Evolutionary conservation across 345 rosid species (phyloP), one percentile per base, ranked within the genome.

Genomic region (Erucastrum elatum): DNA sequence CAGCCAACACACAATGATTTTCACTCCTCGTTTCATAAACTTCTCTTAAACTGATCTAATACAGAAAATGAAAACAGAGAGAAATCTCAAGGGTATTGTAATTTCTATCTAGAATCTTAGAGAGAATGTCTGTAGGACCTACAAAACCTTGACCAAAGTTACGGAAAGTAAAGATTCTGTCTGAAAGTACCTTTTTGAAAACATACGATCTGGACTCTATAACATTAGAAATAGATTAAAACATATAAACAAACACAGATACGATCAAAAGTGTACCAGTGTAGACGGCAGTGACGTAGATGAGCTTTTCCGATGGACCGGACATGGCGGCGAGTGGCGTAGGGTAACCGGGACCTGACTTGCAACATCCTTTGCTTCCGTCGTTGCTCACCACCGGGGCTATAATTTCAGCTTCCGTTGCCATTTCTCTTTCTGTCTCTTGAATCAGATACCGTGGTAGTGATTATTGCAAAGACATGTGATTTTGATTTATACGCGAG

Each of bases 261-360:
- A 27, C 7, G 26, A 61, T 13, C 17, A 37, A 37, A 37, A 7
- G 37, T 39, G 55, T 80, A 92, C 98, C 97, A 26, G 90, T 4
- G 77, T 94, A 94, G 25, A 94, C 80, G 58, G 97, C 91, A 3
- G 97, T 90, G 78, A 92, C 97, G 71, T 94, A 94, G 72, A 94
- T 61, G 34, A 94, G 87, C 34, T 86, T 69, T 73, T 94, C 98
- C 77, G 72, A 3, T 34, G 98, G 98, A 63, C 97, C 97, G 61
- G 90, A 69, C 97, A 92, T 92, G 78, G 98, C 98, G 3, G 84
- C 87, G 37, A 92, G 82, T 3, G 98, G 98, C 11, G 92, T 77
- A 0, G 91, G 87, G 80, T 94, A 92, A 8, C 98, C 96, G 0
- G 98, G 97, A 26, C 98, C 97, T 8, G 66, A 76, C 78, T 85